phyloP scores from a whole-genome alignment of 2,329 filamentous ascomycete genomes.

The Ceratocystis albifundus region DNA sequence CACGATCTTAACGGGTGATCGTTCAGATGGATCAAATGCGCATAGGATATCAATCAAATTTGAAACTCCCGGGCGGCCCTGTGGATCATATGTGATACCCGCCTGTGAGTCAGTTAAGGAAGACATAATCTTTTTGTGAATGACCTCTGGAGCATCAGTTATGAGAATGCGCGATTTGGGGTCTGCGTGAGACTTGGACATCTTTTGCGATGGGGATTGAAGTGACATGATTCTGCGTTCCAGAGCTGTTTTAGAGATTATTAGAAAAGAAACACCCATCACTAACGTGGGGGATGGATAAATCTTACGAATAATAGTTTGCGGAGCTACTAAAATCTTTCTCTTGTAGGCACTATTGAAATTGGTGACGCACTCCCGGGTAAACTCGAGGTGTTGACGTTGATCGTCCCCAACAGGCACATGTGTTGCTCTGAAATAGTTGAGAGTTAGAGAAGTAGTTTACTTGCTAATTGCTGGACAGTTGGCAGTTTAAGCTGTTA shows the following conservation, averaged over 20 bases:
- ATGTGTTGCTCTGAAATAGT: conserved; percentile 61
- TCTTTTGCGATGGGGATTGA: conserved; percentile 64
- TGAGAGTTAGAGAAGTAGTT: conserved; percentile 12
- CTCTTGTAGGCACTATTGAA: conserved; percentile 67
- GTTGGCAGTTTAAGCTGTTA: not conserved
- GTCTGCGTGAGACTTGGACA: conserved; percentile 80
- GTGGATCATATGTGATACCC: conserved; percentile 60
- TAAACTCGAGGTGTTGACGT: conserved; percentile 84
- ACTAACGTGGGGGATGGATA: not conserved
- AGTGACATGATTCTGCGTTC: conserved; percentile 85
- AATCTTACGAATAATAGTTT: conserved; percentile 57
- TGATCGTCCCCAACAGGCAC: conserved; percentile 97
- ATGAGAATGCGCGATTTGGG: conserved; percentile 69
- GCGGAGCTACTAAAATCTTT: conserved; percentile 50
- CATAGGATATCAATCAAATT: conserved; percentile 77
- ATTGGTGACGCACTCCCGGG: conserved; percentile 69
- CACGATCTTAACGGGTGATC: conserved; percentile 35
- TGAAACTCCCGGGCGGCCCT: conserved; percentile 63
- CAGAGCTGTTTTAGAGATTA: conserved; percentile 42
- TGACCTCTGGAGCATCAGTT: conserved; percentile 54
- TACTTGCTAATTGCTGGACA: not conserved
- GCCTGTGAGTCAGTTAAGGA: conserved; percentile 66
- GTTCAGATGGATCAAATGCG: conserved; percentile 44
- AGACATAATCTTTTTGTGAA: conserved; percentile 55
- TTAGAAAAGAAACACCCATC: not conserved